phyloP scores from a whole-genome alignment of 2,329 filamentous ascomycete species.

The Pseudofabraea citricarpa region DNA sequence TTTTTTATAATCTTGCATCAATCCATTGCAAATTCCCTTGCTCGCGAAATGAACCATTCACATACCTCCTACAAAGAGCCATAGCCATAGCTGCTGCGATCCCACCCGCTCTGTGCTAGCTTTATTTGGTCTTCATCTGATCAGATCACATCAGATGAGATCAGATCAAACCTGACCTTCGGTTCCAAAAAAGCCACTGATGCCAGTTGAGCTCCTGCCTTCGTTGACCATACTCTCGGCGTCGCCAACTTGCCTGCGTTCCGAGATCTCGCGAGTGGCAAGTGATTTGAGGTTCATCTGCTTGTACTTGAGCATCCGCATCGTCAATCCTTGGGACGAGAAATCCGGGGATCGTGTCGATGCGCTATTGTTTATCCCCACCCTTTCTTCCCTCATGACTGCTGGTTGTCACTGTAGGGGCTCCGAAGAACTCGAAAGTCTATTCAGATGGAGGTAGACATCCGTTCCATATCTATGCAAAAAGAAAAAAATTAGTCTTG shows the following conservation, averaged over 20 bases:
- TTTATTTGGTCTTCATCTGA: too few species aligned
- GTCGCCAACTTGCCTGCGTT: constrained; percentile 87
- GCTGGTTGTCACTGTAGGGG: constrained; percentile 83
- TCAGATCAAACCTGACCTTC: constrained; percentile 26
- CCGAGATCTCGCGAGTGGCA: constrained; percentile 64
- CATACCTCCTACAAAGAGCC: too few species aligned
- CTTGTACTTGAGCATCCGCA: constrained; percentile 41
- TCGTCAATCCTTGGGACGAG: constrained; percentile 59
- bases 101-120: too few species aligned
- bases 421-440: constrained; percentile 90
- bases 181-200: constrained; percentile 27
- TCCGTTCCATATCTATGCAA: constrained; percentile 91
- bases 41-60: too few species aligned
- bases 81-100: too few species aligned
- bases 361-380: background rate
- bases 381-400: background rate
- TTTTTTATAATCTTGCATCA: too few species aligned
- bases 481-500: too few species aligned
- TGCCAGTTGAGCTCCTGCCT: constrained; percentile 20
- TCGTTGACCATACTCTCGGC: constrained; percentile 69
- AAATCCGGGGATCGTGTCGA: constrained; percentile 11
- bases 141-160: too few species aligned
- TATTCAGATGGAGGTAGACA: constrained; percentile 96
- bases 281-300: constrained; percentile 56
- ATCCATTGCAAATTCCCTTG: too few species aligned